Evolutionary conservation across 1,284 basidiomycete genomes (phyloP), one percentile per base, ranked within the genome.

Genomic region (Moesziomyces sp.): DNA sequence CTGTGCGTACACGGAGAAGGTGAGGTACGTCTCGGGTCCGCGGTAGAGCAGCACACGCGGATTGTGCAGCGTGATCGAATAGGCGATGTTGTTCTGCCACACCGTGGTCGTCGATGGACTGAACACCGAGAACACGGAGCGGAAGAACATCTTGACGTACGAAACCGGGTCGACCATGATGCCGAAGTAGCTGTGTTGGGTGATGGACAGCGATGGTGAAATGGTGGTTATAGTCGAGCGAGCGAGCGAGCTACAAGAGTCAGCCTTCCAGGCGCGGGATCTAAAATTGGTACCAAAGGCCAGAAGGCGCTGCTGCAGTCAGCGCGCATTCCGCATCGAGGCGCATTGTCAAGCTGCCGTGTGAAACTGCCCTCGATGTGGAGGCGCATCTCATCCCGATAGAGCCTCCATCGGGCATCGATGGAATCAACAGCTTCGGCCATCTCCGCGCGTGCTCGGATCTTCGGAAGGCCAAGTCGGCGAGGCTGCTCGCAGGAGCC

Each of bases 11-110:
- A 73, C 59, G 21, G 64, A 67, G 46, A 79, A 66, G 61, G 74
- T 69, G 21, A 79, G 52, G 56, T 78, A 70, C 24, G 77, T 77
- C n/a, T 71, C 65, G 23, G 76, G 61, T 3, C 76, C 76, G 7
- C 72, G 76, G 61, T 79, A 79, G 54, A 76, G 68, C 13, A 79
- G 58, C 13, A 79, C 55, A 5, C 66, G 70, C 0, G 73, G 60
- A 18, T 75, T 64, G 59, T 79, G 78, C 2, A 78, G 73, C 3
- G 60, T 65, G 50, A 78, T 56, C 14, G 73, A 76, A 48, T 74
- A 68, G 30, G 64, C 64, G 26, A 73, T 67, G 46, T 60, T 64
- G 64, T 73, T 73, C 50, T 59, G 57, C 70, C 70, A 73, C 0
- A 73, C 59, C 6, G 64, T 67, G 23, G 70, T 57, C n/a, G 70